Base-by-base conservation (phyloP, 2,329 filamentous ascomycete species). In the Lomentospora prolificans region DNA sequence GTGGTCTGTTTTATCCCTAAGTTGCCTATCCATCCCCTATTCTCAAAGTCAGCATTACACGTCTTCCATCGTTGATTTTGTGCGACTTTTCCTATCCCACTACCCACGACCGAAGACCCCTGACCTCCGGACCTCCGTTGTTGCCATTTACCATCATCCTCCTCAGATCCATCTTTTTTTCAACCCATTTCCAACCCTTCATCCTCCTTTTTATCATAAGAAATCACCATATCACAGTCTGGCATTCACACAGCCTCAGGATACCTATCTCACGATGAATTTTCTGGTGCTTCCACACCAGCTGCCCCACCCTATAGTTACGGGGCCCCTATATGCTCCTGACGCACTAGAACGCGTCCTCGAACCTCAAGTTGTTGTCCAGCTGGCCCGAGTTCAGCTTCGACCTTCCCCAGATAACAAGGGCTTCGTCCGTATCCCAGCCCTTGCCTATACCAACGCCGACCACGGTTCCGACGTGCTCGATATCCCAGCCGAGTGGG, bases 401-500 rank as follows among this genome's bases (percentile, higher is more conserved):
- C 8, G 19, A 6, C 39, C 41, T 3, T 55, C 53, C 9, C 10
- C 41, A 12, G 41, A 44, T 9, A 44, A 28, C 25, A 19, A 9
- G 7, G 53, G 53, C 27, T 55, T 55, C 53, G 41, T 44, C 24
- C 53, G 53, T 17, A 55, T 55, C n/a, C 41, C 53, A 12, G 17
- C 39, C 9, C 53, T 55, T 5, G 25, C 53, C 17, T 55, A 55
- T 41, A 55, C 53, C 25, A 50, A 48, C 39, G 28, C 22, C 53
- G 53, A 55, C 53, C 53, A 55, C 41, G 53, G 53, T 17, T 55
- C 27, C 41, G 53, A 55, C 28, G 41, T 50, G 25, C 53, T 55
- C 25, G 53, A 55, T 25, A 24, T 55, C 14, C 53, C 53, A 19
- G 41, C 41, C 2, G 39, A 48, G 41, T 55, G 53, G 53, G 30